Conservation (phyloP, 148 eudicot species). For the Selenicereus undatus region DNA sequence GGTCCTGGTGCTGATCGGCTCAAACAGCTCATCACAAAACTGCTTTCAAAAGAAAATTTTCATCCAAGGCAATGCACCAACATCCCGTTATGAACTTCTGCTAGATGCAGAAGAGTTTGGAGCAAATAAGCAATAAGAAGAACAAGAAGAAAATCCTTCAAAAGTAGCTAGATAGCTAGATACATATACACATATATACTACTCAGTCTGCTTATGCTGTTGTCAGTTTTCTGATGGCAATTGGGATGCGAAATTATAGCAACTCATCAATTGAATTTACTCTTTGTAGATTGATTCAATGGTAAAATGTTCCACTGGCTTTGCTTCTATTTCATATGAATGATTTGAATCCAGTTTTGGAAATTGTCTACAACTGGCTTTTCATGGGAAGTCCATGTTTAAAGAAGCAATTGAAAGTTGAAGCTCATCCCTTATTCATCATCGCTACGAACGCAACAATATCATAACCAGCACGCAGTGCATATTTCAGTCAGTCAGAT, state of each 20-base stretch:
- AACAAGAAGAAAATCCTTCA: background rate
- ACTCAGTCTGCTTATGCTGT: constrained; percentile 1
- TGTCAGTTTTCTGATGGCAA: background rate
- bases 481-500: background rate
- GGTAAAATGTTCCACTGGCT: background rate
- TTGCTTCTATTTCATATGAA: too few relatives aligned
- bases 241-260: background rate
- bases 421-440: background rate
- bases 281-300: constrained; percentile 10
- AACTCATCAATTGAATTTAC: background rate
- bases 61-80: constrained; percentile 48
- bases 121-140: constrained; percentile 7
- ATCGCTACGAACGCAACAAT: background rate
- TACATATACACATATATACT: constrained; percentile 8
- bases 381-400: background rate
- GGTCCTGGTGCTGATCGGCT: constrained; percentile 61
- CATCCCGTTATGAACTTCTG: constrained; percentile 27
- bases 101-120: constrained; percentile 4
- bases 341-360: too few relatives aligned
- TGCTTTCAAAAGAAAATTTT: constrained; percentile 47
- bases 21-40: constrained; percentile 39
- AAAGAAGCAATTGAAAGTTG: background rate
- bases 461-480: background rate
- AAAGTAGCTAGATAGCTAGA: background rate
- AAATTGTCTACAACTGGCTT: background rate